Evolutionary conservation across 805 yeast species (phyloP), one percentile per base, ranked within the genome.

Genomic region (Nematodospora valgi): DNA sequence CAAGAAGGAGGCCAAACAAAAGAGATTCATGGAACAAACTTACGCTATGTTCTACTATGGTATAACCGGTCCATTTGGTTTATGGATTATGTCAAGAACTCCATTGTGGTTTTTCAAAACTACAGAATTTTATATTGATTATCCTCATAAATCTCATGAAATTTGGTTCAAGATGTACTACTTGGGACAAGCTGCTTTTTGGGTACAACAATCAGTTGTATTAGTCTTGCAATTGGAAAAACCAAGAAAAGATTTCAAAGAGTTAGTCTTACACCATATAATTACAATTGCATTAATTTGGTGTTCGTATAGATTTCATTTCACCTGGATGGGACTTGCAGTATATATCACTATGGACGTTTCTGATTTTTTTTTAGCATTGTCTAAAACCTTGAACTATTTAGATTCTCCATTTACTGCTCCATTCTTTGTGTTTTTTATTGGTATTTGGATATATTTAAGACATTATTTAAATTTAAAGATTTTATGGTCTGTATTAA

Each of bases 261-360:
- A 93, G 62, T 74, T 93, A 41, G 86, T 91, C 25, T 80, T 86
- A 59, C 99, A 93, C 61, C 99, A 93, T 58, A 74, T 93, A 43
- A 80, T 93, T 44, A 93, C 99, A 17, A 79, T 93, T 57, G 76
- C 87, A 4, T 74, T 93, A 48, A 88, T 93, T 50, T 82, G 83
- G 77, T 70, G 76, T 36, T 86, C 96, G 8, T 91, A 93, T 59
- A 77, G 89, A 47, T 93, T 93, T 72, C 96, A 93, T 61, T 93
- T 88, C 70, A 86, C 96, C 11, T 86, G 94, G 80, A 91, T 93
- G 75, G 99, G 99, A 5, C 59, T 93, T 23, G 85, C 83, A 12
- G 76, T 93, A 34, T 93, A 86, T 58, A 75, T 93, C 49, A 87
- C 98, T 16, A 93, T 93, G 99, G 99, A 93, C 61, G 73, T 88